Percentiles rank a stretch among this genome's conserved stretches.
phyloP scores from a whole-genome alignment of 768 basidiomycete species.

The Auriscalpium orientale region DNA sequence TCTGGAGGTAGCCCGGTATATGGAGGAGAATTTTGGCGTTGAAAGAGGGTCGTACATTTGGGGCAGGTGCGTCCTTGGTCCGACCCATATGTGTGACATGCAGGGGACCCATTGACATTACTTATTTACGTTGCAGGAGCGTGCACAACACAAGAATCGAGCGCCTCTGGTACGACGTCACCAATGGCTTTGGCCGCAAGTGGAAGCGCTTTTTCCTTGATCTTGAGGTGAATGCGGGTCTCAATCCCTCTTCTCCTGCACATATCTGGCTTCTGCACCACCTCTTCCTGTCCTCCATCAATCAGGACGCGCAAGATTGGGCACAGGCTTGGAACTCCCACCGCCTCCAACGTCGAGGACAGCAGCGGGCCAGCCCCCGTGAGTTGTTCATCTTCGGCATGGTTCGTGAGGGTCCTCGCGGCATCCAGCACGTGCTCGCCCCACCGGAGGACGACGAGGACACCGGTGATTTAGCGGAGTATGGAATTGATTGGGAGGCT shows the following conservation, averaged over 20 bases:
- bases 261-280: conserved; percentile 25
- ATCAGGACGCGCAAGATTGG: conserved; percentile 8
- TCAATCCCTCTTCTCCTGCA: conserved; percentile 11
- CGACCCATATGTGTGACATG: background rate
- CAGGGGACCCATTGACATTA: background rate
- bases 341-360: conserved; percentile 3
- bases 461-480: too few relatives aligned
- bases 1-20: conserved; percentile 17
- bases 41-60: conserved; percentile 21
- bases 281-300: conserved; percentile 19
- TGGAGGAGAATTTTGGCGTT: conserved; percentile 15
- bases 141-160: conserved; percentile 22
- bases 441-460: too few relatives aligned
- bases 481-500: too few relatives aligned
- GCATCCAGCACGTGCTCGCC: background rate
- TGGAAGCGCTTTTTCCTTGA: conserved; percentile 15
- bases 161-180: conserved; percentile 21
- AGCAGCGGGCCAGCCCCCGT: conserved; percentile 13
- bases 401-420: conserved; percentile 3
- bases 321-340: conserved; percentile 19
- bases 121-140: conserved; percentile 7
- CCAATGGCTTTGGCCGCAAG: conserved; percentile 16
- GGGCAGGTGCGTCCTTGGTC: conserved; percentile 11
- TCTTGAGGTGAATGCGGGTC: conserved; percentile 19
- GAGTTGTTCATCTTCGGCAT: conserved; percentile 20